phyloP scores from a whole-genome alignment of 352 stramenopile species.

The Phytophthora hibernalis region DNA sequence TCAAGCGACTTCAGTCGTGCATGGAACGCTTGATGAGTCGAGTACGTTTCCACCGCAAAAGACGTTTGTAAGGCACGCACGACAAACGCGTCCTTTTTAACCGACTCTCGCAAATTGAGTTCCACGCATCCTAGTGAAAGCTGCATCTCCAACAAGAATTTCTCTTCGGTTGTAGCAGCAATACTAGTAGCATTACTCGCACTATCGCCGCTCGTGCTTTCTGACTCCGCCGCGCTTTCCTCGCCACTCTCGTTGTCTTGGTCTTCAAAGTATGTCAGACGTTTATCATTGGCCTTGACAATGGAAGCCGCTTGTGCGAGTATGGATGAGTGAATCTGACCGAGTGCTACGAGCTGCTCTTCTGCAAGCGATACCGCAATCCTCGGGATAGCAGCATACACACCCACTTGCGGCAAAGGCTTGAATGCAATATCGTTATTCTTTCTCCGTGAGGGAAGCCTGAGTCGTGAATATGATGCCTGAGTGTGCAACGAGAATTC shows the following conservation, averaged over 20 bases:
- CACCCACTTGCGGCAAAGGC: constrained; percentile 35
- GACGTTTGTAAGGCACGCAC: constrained; percentile 56
- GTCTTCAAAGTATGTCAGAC: constrained; percentile 32
- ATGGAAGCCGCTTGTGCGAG: constrained; percentile 35
- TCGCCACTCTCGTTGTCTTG: constrained; percentile 27
- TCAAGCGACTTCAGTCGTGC: constrained; percentile 59
- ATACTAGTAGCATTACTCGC: background rate
- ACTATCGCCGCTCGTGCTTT: constrained; percentile 22
- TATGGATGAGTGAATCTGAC: constrained; percentile 64
- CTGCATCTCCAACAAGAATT: constrained; percentile 58
- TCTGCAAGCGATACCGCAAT: constrained; percentile 59
- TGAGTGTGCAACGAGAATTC: constrained; percentile 62
- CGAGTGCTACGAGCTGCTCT: constrained; percentile 58
- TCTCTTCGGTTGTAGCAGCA: constrained; percentile 32
- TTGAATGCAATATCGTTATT: constrained; percentile 12
- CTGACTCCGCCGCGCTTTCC: constrained; percentile 22
- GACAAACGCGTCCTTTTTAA: constrained; percentile 57
- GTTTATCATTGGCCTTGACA: constrained; percentile 15
- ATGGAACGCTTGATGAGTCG: constrained; percentile 56
- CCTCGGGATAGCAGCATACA: constrained; percentile 48
- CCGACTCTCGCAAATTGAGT: constrained; percentile 59
- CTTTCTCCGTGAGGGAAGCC: constrained; percentile 21
- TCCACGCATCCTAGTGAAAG: constrained; percentile 61
- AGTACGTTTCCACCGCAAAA: constrained; percentile 54
- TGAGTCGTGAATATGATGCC: constrained; percentile 33